Base-by-base conservation (phyloP, 1,284 basidiomycete genomes). In the Melampsora abietis-canadensis region DNA sequence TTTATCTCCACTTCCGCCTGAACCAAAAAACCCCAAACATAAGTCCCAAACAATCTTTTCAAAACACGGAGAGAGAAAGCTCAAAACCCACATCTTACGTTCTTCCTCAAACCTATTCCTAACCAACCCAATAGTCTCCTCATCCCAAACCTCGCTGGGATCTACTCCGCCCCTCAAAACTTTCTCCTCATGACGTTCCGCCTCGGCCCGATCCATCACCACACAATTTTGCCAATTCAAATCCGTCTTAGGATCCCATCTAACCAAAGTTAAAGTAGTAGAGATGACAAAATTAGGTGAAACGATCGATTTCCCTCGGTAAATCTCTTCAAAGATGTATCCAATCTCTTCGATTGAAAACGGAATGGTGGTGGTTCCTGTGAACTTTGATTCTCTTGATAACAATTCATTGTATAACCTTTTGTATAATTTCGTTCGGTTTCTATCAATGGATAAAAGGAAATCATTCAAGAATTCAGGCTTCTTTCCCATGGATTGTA, bases 261-360 rank as follows among this genome's bases (percentile, higher is more conserved):
- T 85, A n/a, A 90, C 85, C 6, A 92, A 83, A 5, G 86, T 85
- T 0, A 91, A 89, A 57, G 87, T 85, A 8, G 86, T 83, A n/a
- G 90, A 88, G 15, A 92, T 86, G 7, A 86, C 83, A 76, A 90
- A 86, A 0, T 91, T 90, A 3, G 92, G 91, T 2, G 76, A 76
- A 46, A 94, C 83, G 17, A 88, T 85, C 0, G 90, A 90, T 59
- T 92, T 87, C 0, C 92, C 91, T 31, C 89, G 86, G 81, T 91
- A 85, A 17, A 96, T 81, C 80, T 97, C 94, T 80, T 97, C 94
- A 79, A 92, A 92, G 68, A 96, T 82, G 60, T 92, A 85, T 0
- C 86, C 87, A 47, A 92, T 86, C 77, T 96, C 93, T 66, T 91
- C 89, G 78, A 90, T 88, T 77, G 89, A 88, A 60, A 96, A 85